Percentiles rank a stretch among this genome's conserved stretches.
Evolutionary conservation across 139 green algal species (phyloP).

Genomic region (Volvox reticuliferus): DNA sequence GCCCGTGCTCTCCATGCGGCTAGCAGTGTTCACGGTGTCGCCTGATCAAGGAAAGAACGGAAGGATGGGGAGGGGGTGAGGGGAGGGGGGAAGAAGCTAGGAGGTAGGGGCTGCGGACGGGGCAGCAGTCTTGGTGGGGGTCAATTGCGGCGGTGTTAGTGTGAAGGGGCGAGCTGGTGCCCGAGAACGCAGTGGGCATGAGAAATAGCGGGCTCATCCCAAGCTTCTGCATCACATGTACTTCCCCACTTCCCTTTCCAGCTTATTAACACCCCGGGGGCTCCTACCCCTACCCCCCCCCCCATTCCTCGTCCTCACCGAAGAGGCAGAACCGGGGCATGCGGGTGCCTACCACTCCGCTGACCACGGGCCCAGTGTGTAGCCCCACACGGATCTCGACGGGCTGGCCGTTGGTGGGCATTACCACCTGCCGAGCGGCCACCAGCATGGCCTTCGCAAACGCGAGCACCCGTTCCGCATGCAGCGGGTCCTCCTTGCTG

Average conservation of each 20-base stretch:
- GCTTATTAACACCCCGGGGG: no score
- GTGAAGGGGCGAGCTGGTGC: not conserved
- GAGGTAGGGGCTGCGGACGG: not conserved
- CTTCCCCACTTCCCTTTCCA: not conserved
- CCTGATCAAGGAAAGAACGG: not conserved
- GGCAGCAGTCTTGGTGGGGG: not conserved
- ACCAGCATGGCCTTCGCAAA: slow-evolving; percentile 13
- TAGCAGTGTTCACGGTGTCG: slow-evolving; percentile 44
- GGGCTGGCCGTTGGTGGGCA: slow-evolving; percentile 36
- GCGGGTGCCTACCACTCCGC: slow-evolving; percentile 41
- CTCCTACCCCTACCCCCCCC: not conserved
- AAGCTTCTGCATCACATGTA: not conserved
- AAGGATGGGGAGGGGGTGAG: not conserved
- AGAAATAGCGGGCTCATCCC: not conserved
- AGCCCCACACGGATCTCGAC: slow-evolving; percentile 51
- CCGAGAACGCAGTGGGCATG: not conserved
- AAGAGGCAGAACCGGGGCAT: slow-evolving; percentile 46
- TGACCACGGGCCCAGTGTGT: slow-evolving; percentile 43
- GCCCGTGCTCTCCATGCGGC: slow-evolving; percentile 51
- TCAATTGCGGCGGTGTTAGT: not conserved
- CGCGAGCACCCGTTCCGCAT: not conserved
- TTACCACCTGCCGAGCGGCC: slow-evolving; percentile 29
- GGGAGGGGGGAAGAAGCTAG: not conserved
- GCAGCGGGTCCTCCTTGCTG: slow-evolving; percentile 12
- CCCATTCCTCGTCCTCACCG: not conserved